Conservation (phyloP, 2,329 filamentous ascomycete species). For the Alternaria sp. region DNA sequence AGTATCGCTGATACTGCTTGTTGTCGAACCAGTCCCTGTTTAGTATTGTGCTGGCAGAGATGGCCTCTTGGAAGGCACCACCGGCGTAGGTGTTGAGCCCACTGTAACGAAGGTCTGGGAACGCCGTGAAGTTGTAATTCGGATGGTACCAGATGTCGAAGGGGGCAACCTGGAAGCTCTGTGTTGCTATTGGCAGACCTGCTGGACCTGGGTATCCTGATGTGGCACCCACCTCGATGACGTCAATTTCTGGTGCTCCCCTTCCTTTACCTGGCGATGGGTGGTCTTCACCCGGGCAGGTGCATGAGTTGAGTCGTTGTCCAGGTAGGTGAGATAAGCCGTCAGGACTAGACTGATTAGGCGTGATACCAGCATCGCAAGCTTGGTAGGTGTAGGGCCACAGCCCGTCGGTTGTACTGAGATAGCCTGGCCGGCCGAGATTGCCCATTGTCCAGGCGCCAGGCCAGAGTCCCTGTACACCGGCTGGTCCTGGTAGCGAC, state of each 20-base stretch:
- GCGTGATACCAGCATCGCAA: slow-evolving; percentile 59
- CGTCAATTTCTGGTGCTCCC: slow-evolving; percentile 58
- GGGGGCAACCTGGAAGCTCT: slow-evolving; percentile 58
- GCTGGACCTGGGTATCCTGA: slow-evolving; percentile 31
- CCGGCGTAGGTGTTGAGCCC: slow-evolving; percentile 61
- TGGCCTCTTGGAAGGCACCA: slow-evolving; percentile 62
- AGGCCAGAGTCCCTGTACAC: slow-evolving; percentile 59
- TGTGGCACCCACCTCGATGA: slow-evolving; percentile 56
- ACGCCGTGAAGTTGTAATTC: slow-evolving; percentile 59
- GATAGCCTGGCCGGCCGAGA: slow-evolving; percentile 59
- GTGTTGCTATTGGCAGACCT: slow-evolving; percentile 54
- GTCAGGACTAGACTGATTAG: slow-evolving; percentile 55
- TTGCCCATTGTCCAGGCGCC: slow-evolving; percentile 63
- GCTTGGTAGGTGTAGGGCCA: slow-evolving; percentile 63
- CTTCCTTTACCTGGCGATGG: slow-evolving; percentile 56
- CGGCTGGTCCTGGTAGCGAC: slow-evolving; percentile 59
- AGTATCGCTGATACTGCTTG: slow-evolving; percentile 60
- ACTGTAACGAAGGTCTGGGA: slow-evolving; percentile 57
- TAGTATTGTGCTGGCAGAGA: slow-evolving; percentile 61
- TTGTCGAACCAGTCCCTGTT: slow-evolving; percentile 64
- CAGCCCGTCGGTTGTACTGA: slow-evolving; percentile 59
- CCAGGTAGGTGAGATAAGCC: slow-evolving; percentile 54
- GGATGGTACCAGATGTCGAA: slow-evolving; percentile 60
- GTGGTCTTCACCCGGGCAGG: slow-evolving; percentile 54
- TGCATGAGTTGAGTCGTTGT: slow-evolving; percentile 54